A percentile compares a stretch with the other conserved stretches of the same genome.
These are phyloP conservation scores for Lanmaoa pseudosensibilis DNA, from an alignment of 768 basidiomycete genomes.

Conservation along the genomic window DNA sequence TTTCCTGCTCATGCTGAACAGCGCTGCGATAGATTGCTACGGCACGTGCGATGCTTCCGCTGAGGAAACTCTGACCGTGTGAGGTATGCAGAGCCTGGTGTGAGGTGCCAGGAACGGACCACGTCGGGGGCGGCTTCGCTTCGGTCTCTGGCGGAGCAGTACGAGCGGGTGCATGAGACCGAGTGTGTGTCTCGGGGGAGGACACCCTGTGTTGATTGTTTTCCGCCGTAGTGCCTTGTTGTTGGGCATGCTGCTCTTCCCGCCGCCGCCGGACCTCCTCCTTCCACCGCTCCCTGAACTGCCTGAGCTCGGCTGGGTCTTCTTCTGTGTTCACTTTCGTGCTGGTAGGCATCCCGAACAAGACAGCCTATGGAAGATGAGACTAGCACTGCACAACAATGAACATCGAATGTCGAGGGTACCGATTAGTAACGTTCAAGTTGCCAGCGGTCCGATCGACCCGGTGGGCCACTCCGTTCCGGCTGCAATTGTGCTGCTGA, in stretches of 20 bases:
- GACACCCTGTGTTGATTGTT: neutral
- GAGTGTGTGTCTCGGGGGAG: constrained; percentile 10
- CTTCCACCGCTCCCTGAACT: constrained; percentile 75
- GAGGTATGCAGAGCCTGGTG: constrained; percentile 21
- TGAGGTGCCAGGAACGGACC: constrained; percentile 17
- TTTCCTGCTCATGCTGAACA: constrained; percentile 68
- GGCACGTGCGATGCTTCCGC: constrained; percentile 45
- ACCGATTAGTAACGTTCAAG: neutral
- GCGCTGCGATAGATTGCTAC: constrained; percentile 69
- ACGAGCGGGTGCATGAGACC: constrained; percentile 1
- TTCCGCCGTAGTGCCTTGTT: neutral
- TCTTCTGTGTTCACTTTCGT: constrained; percentile 23
- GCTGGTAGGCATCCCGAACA: neutral
- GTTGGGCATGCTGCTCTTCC: constrained; percentile 14
- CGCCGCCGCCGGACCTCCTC: constrained; percentile 51
- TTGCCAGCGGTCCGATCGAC: too few relatives aligned
- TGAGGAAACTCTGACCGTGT: constrained; percentile 31
- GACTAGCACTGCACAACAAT: neutral
- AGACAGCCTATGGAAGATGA: neutral
- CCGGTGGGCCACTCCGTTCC: too few relatives aligned
- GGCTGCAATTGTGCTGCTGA: constrained; percentile 8
- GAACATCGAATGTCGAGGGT: neutral
- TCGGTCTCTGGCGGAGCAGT: neutral
- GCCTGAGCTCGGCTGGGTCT: constrained; percentile 62
- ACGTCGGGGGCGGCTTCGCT: constrained; percentile 8